Base-by-base conservation (phyloP, 176 grass and related monocot genomes). In the Oryza punctata region DNA sequence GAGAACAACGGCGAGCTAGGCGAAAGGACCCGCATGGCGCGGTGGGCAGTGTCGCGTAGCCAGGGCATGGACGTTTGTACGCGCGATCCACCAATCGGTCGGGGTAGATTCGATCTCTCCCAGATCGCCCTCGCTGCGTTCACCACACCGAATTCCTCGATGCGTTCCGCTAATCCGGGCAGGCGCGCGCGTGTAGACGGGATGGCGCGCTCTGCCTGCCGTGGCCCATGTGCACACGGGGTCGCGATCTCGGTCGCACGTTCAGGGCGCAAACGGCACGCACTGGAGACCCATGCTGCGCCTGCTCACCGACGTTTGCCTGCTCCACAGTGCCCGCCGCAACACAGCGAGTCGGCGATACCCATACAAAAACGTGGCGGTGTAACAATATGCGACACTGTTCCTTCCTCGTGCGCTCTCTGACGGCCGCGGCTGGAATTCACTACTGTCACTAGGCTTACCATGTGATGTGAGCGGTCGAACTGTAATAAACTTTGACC, bases 211-310 rank as follows among this genome's bases (percentile, higher is more conserved):
- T 18, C 52, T n/a, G 28, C n/a, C 14, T 3, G 8, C 12, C 23
- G 67, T 41, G 33, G 26, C 29, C 81, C 87, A 89, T 70, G 77
- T 89, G 82, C 70, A 19, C 76, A 7, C 35, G 69, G 81, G 82
- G 40, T 2, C 49, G 70, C 25, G 82, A 75, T 41, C 82, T 63
- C 70, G 70, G 77, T 69, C 87, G 81, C 47, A 33, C 26, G 37
- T 59, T 66, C 76, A 38, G 82, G 27, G 63, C 46, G 40, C 85
- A 38, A 61, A 21, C n/a, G 64, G 28, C 63, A 60, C 69, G 45
- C 45, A 24, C 45, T 12, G 67, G 18, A 65, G 45, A 3, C 60
- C 75, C 68, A 47, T 41, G 40, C 40, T 66, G 79, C 25, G 32
- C 32, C 32, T 29, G 35, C 63, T 66, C 21, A 45, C 78, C 21